Evolutionary conservation across 441 rosid genomes (phyloP).

Genomic region (Isatis lusitanica): DNA sequence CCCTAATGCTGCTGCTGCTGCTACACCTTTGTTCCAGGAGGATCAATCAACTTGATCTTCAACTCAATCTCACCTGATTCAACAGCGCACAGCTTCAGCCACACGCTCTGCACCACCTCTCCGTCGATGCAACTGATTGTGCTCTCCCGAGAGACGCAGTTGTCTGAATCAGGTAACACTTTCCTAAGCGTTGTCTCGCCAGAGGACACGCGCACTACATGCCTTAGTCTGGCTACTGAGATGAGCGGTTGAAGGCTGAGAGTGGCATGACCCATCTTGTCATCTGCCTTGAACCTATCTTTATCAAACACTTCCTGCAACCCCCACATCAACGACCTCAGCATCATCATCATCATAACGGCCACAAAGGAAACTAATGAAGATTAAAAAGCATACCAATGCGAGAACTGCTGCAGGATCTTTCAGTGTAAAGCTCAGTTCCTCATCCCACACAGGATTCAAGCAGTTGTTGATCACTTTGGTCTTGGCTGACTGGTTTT

Average conservation of each 20-base stretch:
- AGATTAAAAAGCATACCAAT: constrained; percentile 46
- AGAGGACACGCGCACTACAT: constrained; percentile 64
- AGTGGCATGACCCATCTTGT: constrained; percentile 92
- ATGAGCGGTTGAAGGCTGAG: constrained; percentile 84
- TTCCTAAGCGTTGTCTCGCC: constrained; percentile 79
- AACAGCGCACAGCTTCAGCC: constrained; percentile 80
- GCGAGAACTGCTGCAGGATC: constrained; percentile 68
- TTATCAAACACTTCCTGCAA: constrained; percentile 93
- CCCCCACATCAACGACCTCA: constrained; percentile 5
- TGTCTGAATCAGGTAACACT: constrained; percentile 70
- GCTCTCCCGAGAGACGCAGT: constrained; percentile 85
- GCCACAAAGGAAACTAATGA: constrained; percentile 9
- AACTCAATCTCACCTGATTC: constrained; percentile 96
- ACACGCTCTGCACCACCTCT: constrained; percentile 85
- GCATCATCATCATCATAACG: constrained; percentile 18
- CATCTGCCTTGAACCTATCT: constrained; percentile 94
- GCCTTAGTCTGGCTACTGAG: constrained; percentile 81
- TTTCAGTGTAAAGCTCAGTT: constrained; percentile 65
- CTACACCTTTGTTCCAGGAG: constrained; percentile 31
- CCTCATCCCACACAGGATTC: constrained; percentile 96
- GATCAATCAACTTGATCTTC: constrained; percentile 64
- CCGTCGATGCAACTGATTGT: constrained; percentile 69
- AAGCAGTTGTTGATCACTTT: constrained; percentile 90
- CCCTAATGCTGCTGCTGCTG: background rate
- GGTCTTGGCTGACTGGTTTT: constrained; percentile 83